These are phyloP conservation scores for Fomitopsis palustris DNA, from an alignment of 1,284 basidiomycete species.

Conservation along the genomic window DNA sequence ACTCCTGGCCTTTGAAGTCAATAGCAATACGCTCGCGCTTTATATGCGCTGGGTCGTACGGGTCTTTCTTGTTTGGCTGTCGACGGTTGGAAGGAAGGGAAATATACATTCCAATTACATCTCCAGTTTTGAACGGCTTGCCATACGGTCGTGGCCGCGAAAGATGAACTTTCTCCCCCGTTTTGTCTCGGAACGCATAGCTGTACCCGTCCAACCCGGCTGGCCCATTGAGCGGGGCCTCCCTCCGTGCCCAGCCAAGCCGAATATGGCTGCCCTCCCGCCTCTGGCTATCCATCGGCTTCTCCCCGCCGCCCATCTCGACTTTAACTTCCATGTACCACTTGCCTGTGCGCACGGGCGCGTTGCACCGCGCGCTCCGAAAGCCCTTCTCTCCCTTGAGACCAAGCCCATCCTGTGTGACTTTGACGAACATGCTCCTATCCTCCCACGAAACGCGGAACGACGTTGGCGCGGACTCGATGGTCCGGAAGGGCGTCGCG, in stretches of 20 bases:
- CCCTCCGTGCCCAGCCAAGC: slow-evolving; percentile 89
- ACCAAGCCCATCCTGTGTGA: slow-evolving; percentile 79
- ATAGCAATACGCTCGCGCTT: slow-evolving; percentile 89
- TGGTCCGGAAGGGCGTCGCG: slow-evolving; percentile 66
- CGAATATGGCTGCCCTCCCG: slow-evolving; percentile 80
- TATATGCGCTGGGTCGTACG: slow-evolving; percentile 72
- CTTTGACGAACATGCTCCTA: slow-evolving; percentile 73
- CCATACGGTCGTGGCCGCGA: slow-evolving; percentile 82
- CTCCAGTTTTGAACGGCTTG: slow-evolving; percentile 72
- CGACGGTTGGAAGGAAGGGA: slow-evolving; percentile 69
- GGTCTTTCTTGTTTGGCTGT: slow-evolving; percentile 51
- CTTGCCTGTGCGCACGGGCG: slow-evolving; percentile 83
- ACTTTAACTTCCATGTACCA: slow-evolving; percentile 95
- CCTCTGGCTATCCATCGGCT: slow-evolving; percentile 40
- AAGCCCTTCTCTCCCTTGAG: slow-evolving; percentile 87
- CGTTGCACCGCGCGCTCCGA: slow-evolving; percentile 85
- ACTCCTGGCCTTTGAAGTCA: slow-evolving; percentile 93
- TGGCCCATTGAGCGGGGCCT: slow-evolving; percentile 90
- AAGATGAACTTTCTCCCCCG: slow-evolving; percentile 86
- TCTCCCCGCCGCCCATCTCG: slow-evolving; percentile 72
- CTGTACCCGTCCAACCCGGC: slow-evolving; percentile 93
- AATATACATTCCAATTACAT: slow-evolving; percentile 93
- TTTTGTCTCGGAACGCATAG: slow-evolving; percentile 89
- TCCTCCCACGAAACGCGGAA: slow-evolving; percentile 86
- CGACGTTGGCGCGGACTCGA: slow-evolving; percentile 66